Base-by-base conservation (phyloP, 2,329 filamentous ascomycete genomes). In the Exophiala dermatitidis region DNA sequence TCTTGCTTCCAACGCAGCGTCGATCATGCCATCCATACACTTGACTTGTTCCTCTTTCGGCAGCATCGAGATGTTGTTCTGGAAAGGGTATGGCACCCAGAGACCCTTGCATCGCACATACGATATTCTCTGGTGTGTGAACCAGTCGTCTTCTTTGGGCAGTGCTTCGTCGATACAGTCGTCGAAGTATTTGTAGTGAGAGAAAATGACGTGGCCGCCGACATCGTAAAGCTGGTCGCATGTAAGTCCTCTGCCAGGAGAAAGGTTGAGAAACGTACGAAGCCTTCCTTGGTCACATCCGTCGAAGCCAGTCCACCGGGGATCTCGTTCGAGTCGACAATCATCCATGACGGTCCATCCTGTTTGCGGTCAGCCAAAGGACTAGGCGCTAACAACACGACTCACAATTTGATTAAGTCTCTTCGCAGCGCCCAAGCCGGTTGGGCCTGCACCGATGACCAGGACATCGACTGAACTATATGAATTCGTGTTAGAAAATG, bases 171-270 rank as follows among this genome's bases (percentile, higher is more conserved):
- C 82, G 70, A 98, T 85, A 78, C 88, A 94, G 79, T 98, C 93
- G 76, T 98, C 93, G 72, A 98, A 98, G 83, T 98, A 98, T 78
- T 96, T 96, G 86, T 98, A 98, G 82, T 96, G 90, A 65, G 90
- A 96, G 82, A 96, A 96, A 77, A 96, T 96, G 75, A 96, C 90
- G 75, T 96, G 90, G 66, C 90, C 90, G 71, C 90, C 90, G 66
- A 98, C 93, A 75, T 98, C 93, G 81, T 96, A 98, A 66, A 98
- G 83, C 91, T 95, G 68, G 28, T 28, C 38, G 40, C 9, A 29
- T 34, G 45, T 53, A 30, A 53, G 51, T 32, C 31, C 38, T 12
- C 44, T 31, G 33, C n/a, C 30, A 3, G 3, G 8, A 4, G 29
- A 12, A 33, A 4, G 29, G 19, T 12, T 34, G 7, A 4, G 3